These are phyloP conservation scores for Tulasnella sp. DNA, from an alignment of 768 basidiomycete genomes.

Conservation along the genomic window DNA sequence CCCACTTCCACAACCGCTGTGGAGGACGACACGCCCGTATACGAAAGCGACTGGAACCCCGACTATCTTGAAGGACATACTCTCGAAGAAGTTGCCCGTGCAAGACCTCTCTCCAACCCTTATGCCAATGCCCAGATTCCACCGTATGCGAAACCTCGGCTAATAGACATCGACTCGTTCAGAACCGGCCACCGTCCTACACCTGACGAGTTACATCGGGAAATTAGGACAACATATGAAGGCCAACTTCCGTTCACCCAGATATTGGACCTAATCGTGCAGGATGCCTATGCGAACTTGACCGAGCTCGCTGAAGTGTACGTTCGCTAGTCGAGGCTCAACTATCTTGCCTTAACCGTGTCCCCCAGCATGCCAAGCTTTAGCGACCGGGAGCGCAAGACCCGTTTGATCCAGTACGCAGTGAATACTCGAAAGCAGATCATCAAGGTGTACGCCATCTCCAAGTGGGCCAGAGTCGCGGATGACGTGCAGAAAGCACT, in stretches of 20 bases:
- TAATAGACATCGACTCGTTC: conserved; percentile 21
- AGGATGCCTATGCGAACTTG: conserved; percentile 77
- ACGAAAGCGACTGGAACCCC: conserved; percentile 17
- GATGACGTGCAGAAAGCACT: conserved; percentile 82
- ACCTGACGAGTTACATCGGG: neutral
- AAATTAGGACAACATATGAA: conserved; percentile 39
- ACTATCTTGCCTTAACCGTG: conserved; percentile 18
- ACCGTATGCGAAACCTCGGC: conserved; percentile 7
- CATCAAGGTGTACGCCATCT: conserved; percentile 80
- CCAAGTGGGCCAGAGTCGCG: conserved; percentile 83
- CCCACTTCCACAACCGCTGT: conserved; percentile 15
- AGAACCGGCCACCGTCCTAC: conserved; percentile 21
- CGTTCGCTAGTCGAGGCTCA: conserved; percentile 32
- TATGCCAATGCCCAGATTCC: conserved; percentile 9
- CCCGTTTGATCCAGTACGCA: conserved; percentile 80
- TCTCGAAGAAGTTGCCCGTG: conserved; percentile 3
- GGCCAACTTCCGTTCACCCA: conserved; percentile 72
- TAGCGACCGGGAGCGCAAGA: conserved; percentile 76
- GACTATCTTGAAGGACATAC: conserved; percentile 21
- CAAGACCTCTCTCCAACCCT: conserved; percentile 11
- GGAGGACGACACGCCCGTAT: conserved; percentile 4
- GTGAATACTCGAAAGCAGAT: conserved; percentile 88
- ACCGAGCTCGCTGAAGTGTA: conserved; percentile 84
- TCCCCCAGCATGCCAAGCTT: conserved; percentile 64
- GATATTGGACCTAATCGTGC: conserved; percentile 68